A percentile compares a stretch with the other conserved stretches of the same genome.
Evolutionary conservation across 2,329 filamentous ascomycete species (phyloP).

Genomic region (Hyphodiscus sp.): DNA sequence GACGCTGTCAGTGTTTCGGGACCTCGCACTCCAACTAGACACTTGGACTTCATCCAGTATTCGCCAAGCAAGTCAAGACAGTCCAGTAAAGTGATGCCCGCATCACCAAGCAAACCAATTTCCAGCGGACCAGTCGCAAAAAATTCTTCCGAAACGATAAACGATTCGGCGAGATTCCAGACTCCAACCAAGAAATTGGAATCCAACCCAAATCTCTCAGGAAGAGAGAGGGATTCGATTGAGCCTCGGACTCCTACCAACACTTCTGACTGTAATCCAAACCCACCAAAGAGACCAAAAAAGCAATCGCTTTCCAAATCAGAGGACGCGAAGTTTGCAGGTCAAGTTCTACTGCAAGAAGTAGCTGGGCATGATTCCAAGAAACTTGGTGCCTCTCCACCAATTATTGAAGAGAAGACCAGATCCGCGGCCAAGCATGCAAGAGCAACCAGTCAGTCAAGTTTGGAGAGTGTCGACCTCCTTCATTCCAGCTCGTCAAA

Average conservation of each 20-base stretch:
- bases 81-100: no score
- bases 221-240: neutral
- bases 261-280: neutral
- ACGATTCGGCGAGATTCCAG: no score
- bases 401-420: neutral
- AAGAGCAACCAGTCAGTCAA: neutral
- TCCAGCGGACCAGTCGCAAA: no score
- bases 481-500: neutral
- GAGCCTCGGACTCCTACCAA: neutral
- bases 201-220: neutral
- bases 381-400: constrained; percentile 1
- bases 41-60: no score
- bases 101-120: no score
- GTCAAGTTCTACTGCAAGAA: neutral
- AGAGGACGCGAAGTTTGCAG: neutral
- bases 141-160: no score
- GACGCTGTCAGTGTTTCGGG: no score
- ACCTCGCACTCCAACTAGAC: no score
- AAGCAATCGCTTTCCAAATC: neutral
- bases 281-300: constrained; percentile 6
- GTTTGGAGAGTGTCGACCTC: neutral
- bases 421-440: neutral
- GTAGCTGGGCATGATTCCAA: neutral
- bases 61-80: no score
- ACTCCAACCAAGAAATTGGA: no score